Evolutionary conservation across 768 basidiomycete species (phyloP), one percentile per base, ranked within the genome.

Genomic region (Leccinum boreale): DNA sequence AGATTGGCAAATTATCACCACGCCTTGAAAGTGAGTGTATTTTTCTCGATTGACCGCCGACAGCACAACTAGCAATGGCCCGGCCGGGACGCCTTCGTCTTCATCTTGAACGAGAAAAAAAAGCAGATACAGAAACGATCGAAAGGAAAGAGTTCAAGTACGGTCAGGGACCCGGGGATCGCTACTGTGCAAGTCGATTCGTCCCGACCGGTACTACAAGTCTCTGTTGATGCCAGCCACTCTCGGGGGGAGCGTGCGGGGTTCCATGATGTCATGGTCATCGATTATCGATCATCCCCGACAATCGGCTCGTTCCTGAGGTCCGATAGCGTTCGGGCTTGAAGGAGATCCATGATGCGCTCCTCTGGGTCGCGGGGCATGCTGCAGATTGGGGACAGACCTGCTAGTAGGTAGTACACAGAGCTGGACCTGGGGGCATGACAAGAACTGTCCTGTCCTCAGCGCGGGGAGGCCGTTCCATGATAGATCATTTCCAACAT

Each of bases 101-200:
- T 81, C 2, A 59, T 84, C 14, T 68, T 87, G 9, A 78, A 82
- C 58, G 69, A 75, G 19, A 79, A 77, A 14, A 78, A 77, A 78
- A 77, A 7, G 64, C 67, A 2, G 70, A 76, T 12, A 87, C 88
- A 44, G 63, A 75, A n/a, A 70, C 73, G 49, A 73, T 81, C n/a
- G 74, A 81, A 3, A 71, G 74, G 49, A 80, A 77, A 64, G 82
- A 83, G 1, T 85, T 87, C 73, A 72, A 78, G 49, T 89, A 84
- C 61, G 85, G 85, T 1, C 51, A 62, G 36, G 54, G 52, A 65
- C 79, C 86, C 0, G 4, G 85, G 35, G 15, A 77, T 74, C 19
- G 81, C 78, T 26, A 75, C 79, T 80, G 68, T 4, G 72, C 45
- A 17, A 6, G 19, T 31, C 14, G 1, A 29, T 29, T 14, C 26